Evolutionary conservation across 306 rosid genomes (phyloP).

Genomic region (Cyclanthera cordifolia): DNA sequence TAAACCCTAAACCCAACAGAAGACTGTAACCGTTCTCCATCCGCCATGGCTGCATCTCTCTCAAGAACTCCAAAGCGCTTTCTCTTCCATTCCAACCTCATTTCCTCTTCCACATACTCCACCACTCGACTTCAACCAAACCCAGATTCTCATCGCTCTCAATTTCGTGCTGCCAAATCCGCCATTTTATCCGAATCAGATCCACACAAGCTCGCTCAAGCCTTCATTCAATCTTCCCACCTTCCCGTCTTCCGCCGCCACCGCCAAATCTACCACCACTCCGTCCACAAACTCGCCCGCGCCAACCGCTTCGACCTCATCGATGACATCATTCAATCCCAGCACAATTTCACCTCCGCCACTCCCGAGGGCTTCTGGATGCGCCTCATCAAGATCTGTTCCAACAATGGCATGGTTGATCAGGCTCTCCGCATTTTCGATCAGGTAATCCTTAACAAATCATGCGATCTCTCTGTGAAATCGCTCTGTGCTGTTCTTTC

Average conservation of each 20-base stretch:
- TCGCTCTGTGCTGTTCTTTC: slow-evolving; percentile 19
- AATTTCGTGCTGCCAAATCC: slow-evolving; percentile 15
- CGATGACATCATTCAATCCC: slow-evolving; percentile 8
- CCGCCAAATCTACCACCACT: slow-evolving; percentile 15
- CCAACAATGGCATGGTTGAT: slow-evolving; percentile 11
- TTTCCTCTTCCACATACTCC: background rate
- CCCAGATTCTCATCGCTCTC: background rate
- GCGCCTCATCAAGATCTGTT: slow-evolving; percentile 19
- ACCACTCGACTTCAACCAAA: background rate
- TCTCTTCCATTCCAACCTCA: background rate
- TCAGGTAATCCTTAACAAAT: slow-evolving; percentile 1
- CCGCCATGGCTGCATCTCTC: slow-evolving; percentile 11
- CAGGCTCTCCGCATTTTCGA: slow-evolving; percentile 12
- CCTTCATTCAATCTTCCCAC: slow-evolving; percentile 3
- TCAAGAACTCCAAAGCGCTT: slow-evolving; percentile 3
- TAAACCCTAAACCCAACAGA: background rate
- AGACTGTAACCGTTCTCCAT: background rate
- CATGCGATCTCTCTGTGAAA: slow-evolving; percentile 15
- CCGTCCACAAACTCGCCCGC: slow-evolving; percentile 17
- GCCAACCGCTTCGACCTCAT: slow-evolving; percentile 19
- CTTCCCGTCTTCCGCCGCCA: slow-evolving; percentile 16
- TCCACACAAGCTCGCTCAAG: slow-evolving; percentile 17
- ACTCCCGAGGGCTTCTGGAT: slow-evolving; percentile 17
- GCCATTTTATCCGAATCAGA: slow-evolving; percentile 16
- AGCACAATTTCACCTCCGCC: background rate